Base-by-base conservation (phyloP, 2,329 filamentous ascomycete genomes). In the Venturia nashicola region DNA sequence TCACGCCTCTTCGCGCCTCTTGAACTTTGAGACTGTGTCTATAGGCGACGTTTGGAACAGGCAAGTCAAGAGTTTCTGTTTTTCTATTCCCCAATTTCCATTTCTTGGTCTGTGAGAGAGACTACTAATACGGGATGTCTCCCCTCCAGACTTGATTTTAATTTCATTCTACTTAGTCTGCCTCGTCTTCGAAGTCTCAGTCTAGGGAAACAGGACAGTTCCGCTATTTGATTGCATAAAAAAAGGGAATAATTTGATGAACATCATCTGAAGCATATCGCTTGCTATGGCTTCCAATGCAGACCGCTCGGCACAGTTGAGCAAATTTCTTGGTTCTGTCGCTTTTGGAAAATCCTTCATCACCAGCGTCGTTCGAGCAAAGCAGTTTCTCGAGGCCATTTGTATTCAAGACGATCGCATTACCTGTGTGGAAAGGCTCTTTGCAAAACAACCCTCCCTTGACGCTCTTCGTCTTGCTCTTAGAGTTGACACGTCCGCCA, bases 301-400 rank as follows among this genome's bases (percentile, higher is more conserved):
- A 9, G 34, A 42, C 18, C 55, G 55, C 9, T 20, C 18, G 20
- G 34, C 12, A 8, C 55, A 59, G n/a, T 20, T 59, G 55, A 59
- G 40, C 34, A 59, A 59, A 32, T 39, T 59, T 27, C 55, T 59
- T n/a, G 55, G 55, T 4, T 59, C 55, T 34, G 40, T 59, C 20
- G 55, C 55, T 16, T 59, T 59, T 12, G 55, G 55, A 3, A 59
- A 59, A 7, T 20, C 16, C 12, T 8, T 3, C 12, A 40, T 59
- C 18, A 59, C 55, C 5, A 59, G 2, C n/a, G 11, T 32, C 8
- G 16, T 40, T 40, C 55, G 55, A 66, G 75, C 72, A 6, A 77
- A 74, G 42, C 72, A 76, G 6, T 81, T 83, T 61, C 48, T 83
- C 3, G 80, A 83, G 67, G 77, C 80, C 0, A 67, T 82, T 5